Evolutionary conservation across 208 protist genomes (phyloP).

Genomic region (Zelonia costaricensis): DNA sequence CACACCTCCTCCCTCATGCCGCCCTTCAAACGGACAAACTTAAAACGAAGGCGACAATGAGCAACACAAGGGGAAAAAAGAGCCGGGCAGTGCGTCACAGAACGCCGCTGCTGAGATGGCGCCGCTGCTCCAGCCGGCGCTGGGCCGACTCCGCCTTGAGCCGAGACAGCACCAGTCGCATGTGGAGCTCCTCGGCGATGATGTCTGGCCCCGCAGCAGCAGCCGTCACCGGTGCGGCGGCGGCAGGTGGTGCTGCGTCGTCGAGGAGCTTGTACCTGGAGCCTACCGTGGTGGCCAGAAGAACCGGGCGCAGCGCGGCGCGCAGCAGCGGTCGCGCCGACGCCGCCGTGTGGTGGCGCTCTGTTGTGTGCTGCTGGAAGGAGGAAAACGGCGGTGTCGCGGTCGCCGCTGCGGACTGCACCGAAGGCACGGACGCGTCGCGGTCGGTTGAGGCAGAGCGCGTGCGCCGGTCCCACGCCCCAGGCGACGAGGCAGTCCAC

Average conservation of each 20-base stretch:
- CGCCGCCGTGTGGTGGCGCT: too few species aligned
- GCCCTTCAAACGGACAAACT: too few species aligned
- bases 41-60: too few species aligned
- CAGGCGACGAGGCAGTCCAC: constrained; percentile 9
- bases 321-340: constrained; percentile 4
- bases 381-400: neutral
- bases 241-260: too few species aligned
- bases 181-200: constrained; percentile 20
- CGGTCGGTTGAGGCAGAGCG: constrained; percentile 7
- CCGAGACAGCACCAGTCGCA: constrained; percentile 8
- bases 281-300: constrained; percentile 15
- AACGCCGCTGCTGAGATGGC: too few species aligned
- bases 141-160: constrained; percentile 15
- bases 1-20: too few species aligned
- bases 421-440: neutral
- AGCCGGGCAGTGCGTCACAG: neutral
- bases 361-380: neutral
- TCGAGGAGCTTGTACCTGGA: constrained; percentile 17
- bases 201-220: neutral
- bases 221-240: neutral
- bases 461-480: neutral
- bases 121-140: constrained; percentile 3
- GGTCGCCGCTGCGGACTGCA: neutral
- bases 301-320: constrained; percentile 5
- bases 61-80: too few species aligned